Conservation (phyloP, 495 filamentous ascomycete genomes). For the Rostrohypoxylon terebratum region DNA sequence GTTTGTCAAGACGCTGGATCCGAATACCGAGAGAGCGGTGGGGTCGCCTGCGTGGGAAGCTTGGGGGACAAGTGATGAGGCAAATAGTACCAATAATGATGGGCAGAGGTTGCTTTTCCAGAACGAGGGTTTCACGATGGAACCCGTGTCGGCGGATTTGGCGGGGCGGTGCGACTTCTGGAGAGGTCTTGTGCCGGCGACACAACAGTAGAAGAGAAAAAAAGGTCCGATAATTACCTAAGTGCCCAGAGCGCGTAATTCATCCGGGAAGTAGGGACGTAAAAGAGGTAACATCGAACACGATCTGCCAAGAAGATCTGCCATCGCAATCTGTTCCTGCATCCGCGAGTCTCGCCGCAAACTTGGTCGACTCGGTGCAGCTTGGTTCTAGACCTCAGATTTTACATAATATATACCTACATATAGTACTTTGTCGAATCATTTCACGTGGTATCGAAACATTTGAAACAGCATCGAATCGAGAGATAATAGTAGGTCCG, state of each 20-base stretch:
- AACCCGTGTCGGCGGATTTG: conserved; percentile 48
- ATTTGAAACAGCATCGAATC: conserved; percentile 17
- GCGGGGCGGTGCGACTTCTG: conserved; percentile 64
- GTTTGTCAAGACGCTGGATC: conserved; percentile 56
- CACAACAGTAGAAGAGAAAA: conserved; percentile 46
- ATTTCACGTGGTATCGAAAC: conserved; percentile 41
- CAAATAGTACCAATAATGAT: not conserved
- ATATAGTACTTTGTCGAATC: conserved; percentile 23
- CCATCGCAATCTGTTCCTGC: conserved; percentile 42
- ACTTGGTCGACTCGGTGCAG: conserved; percentile 6
- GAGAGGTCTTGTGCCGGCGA: conserved; percentile 56
- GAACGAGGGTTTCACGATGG: conserved; percentile 52
- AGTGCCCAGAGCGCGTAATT: no score
- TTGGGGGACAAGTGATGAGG: conserved; percentile 39
- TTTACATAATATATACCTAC: conserved; percentile 8
- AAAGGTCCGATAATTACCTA: not conserved
- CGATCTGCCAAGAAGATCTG: conserved; percentile 36
- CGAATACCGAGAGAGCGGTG: conserved; percentile 39
- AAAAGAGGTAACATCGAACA: conserved; percentile 6
- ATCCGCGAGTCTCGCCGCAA: conserved; percentile 24
- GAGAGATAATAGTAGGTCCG: conserved; percentile 20
- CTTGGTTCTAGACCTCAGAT: conserved; percentile 24
- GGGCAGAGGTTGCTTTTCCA: conserved; percentile 49
- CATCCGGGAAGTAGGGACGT: not conserved
- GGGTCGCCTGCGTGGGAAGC: conserved; percentile 51